Base-by-base conservation (phyloP, 495 filamentous ascomycete genomes). In the Extremus antarcticus region DNA sequence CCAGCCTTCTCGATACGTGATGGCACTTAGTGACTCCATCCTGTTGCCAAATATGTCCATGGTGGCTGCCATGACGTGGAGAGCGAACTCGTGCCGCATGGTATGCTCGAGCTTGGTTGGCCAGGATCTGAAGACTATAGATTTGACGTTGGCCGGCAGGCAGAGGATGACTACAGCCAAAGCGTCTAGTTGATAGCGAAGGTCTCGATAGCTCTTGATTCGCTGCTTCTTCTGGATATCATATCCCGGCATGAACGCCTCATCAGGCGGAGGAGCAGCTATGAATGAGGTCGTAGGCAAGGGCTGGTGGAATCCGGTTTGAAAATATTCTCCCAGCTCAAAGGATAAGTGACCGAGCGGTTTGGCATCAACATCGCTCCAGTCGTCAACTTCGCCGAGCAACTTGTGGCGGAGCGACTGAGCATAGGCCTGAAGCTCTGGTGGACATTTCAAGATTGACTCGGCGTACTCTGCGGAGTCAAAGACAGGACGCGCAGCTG, bases 111-210 rank as follows among this genome's bases (percentile, higher is more conserved):
- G 29, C 7, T 35, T 4, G 29, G 29, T 13, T 35, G 29, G 29
- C 7, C 7, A 4, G 4, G 29, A 35, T 2, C 55, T 45, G 39
- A 55, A 59, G 20, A 46, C 40, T 9, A 59, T 2, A 17, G 47
- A 43, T 2, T n/a, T 59, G 10, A 47, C 3, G 1, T 51, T 55
- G 0, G 57, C 1, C 7, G 57, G 52, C 10, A 59, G 57, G 25
- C 51, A 55, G 16, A 59, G 47, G 43, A 54, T 50, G 4, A 51
- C 3, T 22, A 38, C 46, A 9, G 52, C 51, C 16, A 55, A 20
- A 7, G 57, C 57, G 40, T 59, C 52, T 17, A 55, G 19, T 22
- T 47, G 32, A 3, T 39, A 29, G 17, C 54, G 52, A 22, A 29
- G 19, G 10, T 24, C 8, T 19, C 25, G 25, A 4, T 22, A 41